phyloP scores from a whole-genome alignment of 345 rosid genomes.

The Bruguiera gymnorhiza region DNA sequence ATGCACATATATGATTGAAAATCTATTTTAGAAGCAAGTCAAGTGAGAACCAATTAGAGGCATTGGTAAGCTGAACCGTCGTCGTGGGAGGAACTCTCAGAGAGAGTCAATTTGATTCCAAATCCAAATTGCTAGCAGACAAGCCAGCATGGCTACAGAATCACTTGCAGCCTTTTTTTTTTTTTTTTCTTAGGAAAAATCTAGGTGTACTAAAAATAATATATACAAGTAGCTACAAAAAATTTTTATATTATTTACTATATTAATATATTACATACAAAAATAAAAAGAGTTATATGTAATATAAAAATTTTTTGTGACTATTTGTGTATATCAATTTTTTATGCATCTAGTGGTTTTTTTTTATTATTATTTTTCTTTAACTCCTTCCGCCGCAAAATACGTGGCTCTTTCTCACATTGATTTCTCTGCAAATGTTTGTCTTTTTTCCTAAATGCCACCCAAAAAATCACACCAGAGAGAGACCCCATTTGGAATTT shows the following conservation, averaged over 20 bases:
- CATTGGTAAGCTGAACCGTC: conserved; percentile 28
- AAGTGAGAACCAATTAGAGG: neutral
- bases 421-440: conserved; percentile 29
- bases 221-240: no score
- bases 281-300: no score
- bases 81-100: neutral
- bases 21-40: neutral
- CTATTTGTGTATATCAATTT: no score
- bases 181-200: no score
- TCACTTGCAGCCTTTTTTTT: conserved; percentile 14
- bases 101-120: conserved; percentile 37
- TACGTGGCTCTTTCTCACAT: conserved; percentile 46
- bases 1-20: neutral
- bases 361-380: conserved; percentile 1
- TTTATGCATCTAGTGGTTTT: neutral
- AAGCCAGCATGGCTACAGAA: conserved; percentile 26
- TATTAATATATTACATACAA: no score
- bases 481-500: conserved; percentile 6
- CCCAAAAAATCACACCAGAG: conserved; percentile 16
- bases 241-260: no score
- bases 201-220: no score
- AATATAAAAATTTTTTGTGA: no score
- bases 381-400: conserved; percentile 39
- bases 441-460: neutral
- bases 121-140: conserved; percentile 43